Evolutionary conservation across 2,329 filamentous ascomycete species (phyloP).

Genomic region (Cladophialophora bantiana): DNA sequence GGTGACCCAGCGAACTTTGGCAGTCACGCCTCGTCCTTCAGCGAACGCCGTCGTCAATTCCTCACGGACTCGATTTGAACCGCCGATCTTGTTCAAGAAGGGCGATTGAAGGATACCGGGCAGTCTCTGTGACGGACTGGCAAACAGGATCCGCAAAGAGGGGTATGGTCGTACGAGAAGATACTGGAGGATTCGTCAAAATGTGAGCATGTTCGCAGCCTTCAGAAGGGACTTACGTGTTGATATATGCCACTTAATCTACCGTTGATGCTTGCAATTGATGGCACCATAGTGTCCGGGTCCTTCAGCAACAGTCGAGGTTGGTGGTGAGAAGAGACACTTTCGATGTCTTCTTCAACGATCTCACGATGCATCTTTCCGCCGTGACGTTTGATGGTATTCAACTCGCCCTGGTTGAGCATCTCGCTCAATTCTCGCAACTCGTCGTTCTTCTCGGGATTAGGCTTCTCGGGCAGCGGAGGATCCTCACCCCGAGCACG

Average conservation of each 20-base stretch:
- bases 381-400: constrained; percentile 67
- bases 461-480: constrained; percentile 37
- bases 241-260: constrained; percentile 63
- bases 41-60: constrained; percentile 67
- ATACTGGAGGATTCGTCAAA: constrained; percentile 43
- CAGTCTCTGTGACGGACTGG: constrained; percentile 70
- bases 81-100: constrained; percentile 54
- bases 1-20: constrained; percentile 74
- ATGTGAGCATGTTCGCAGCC: neutral
- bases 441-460: constrained; percentile 60
- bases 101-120: constrained; percentile 71
- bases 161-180: constrained; percentile 65
- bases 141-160: constrained; percentile 71
- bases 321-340: constrained; percentile 43
- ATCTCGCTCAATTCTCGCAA: constrained; percentile 73
- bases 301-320: constrained; percentile 60
- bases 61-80: constrained; percentile 59
- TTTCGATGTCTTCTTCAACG: constrained; percentile 50
- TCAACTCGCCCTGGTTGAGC: constrained; percentile 72
- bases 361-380: constrained; percentile 68
- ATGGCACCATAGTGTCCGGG: constrained; percentile 41
- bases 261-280: constrained; percentile 46
- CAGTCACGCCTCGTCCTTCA: constrained; percentile 74
- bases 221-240: constrained; percentile 55
- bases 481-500: constrained; percentile 44